Base-by-base conservation (phyloP, 345 rosid genomes). In the Citrus inodora region DNA sequence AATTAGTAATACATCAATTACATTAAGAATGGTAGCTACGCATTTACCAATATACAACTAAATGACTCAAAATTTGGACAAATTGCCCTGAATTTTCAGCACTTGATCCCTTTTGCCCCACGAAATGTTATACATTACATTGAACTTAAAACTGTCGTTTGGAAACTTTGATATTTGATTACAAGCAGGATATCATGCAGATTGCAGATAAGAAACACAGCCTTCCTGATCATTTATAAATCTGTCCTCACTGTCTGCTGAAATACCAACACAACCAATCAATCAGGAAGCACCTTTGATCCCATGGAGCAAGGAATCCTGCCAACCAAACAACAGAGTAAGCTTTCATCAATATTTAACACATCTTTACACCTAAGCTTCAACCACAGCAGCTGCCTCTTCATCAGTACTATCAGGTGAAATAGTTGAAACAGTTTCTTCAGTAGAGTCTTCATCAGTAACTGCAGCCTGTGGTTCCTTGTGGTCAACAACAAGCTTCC, bases 341-440 rank as follows among this genome's bases (percentile, higher is more conserved):
- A 19, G 46, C 56, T 42, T 64, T 53, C 30, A 46, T 58, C 78
- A 32, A 71, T 13, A 24, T 53, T 59, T 25, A 38, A 14, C 11
- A 25, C 22, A 37, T 19, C 62, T 37, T 14, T 25, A 30, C 14
- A 30, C 72, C 81, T 86, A 90, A 28, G 88, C 92, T 79, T 92
- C 92, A 72, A 82, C 89, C 11, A 89, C 98, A 24, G 87, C 78
- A 70, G 77, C 87, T 63, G 89, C 64, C 82, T 95, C 97, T 86
- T 95, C 98, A 78, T 95, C 96, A 0, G 94, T 88, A 51, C 80
- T 77, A 56, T 91, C 89, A 17, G 89, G 74, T 40, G 87, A 55
- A 80, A 84, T 77, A 51, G 76, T 71, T 40, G 87, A 55, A 80
- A 84, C 77, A 56, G 76, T 71, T 79, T 85, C 90, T 70, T 60